Evolutionary conservation across 208 protist species (phyloP), one percentile per base, ranked within the genome.

Genomic region (Novymonas esmeraldas): DNA sequence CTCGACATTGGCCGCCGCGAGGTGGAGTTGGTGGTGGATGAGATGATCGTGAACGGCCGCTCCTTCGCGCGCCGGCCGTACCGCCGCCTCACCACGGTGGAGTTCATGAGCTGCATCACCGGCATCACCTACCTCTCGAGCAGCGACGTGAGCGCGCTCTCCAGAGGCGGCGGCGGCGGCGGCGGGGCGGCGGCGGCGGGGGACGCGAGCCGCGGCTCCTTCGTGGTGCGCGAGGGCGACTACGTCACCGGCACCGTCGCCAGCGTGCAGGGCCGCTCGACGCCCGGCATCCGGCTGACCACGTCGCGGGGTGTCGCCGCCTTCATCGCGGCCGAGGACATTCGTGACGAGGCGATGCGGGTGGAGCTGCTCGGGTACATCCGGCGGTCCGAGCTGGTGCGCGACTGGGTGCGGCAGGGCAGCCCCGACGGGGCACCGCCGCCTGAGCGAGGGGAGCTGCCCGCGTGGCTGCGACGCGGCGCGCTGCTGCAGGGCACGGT

Each of bases 401-500:
- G 72, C 1, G 73, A 82, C 29, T 73, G 58, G 33, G 52, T 26
- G 31, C 66, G 49, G 14, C n/a, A 22, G 9, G 67, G 58, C 16
- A 42, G 22, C n/a, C n/a, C 24, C 46, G 51, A 59, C 20, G 41
- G 28, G 36, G 16, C 0, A 6, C 60, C 13, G 33, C 59, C 49
- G 16, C 39, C 46, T 16, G 55, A 49, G 55, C 44, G 60, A 5
- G 16, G 59, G 26, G 57, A 57, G 31, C 29, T 64, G 13, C 84
- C 85, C 20, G 70, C 34, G 24, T 94, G 85, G 86, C 78, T 93
- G 51, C 76, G 78, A 20, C 80, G 87, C 44, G 85, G 81, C 9
- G 72, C 83, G 3, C 74, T 85, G 29, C 82, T 95, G 75, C 85
- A 93, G 50, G 90, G 90, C 48, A 81, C 66, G 13, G 85, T 93